phyloP scores from a whole-genome alignment of 345 rosid species.

The Boechera divaricarpa region DNA sequence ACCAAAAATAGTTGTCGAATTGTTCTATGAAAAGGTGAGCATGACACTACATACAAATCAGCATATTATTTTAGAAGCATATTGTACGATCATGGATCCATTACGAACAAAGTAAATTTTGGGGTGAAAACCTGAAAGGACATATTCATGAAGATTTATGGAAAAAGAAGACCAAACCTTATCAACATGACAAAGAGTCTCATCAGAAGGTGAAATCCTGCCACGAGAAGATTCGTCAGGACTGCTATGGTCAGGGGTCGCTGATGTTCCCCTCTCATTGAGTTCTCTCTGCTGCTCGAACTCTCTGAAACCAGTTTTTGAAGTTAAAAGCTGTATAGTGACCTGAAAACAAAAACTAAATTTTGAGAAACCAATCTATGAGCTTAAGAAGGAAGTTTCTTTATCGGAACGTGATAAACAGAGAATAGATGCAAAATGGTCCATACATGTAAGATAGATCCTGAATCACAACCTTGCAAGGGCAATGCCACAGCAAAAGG shows the following conservation, averaged over 20 bases:
- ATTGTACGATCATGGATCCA: constrained; percentile 4
- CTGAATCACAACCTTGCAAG: constrained; percentile 87
- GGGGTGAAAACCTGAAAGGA: constrained; percentile 19
- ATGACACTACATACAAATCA: constrained; percentile 14
- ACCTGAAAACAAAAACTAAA: constrained; percentile 57
- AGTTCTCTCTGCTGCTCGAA: constrained; percentile 97
- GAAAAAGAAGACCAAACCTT: constrained; percentile 55
- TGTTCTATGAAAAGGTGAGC: constrained; percentile 12
- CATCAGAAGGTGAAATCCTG: constrained; percentile 64
- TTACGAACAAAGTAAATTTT: background rate
- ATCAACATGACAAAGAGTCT: constrained; percentile 55
- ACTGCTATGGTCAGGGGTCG: constrained; percentile 60
- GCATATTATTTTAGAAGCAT: constrained; percentile 6
- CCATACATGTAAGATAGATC: constrained; percentile 91
- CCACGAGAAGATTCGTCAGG: constrained; percentile 63
- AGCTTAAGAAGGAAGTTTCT: constrained; percentile 24
- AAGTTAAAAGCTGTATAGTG: constrained; percentile 89
- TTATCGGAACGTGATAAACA: constrained; percentile 16
- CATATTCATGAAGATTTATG: constrained; percentile 22
- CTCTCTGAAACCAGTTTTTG: constrained; percentile 99
- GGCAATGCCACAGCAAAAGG: constrained; percentile 71
- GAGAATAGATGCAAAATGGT: constrained; percentile 36
- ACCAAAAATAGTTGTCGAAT: background rate
- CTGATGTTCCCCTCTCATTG: constrained; percentile 79
- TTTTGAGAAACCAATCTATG: constrained; percentile 28